Evolutionary conservation across 768 basidiomycete species (phyloP).

Genomic region (Multifurca ochricompacta): DNA sequence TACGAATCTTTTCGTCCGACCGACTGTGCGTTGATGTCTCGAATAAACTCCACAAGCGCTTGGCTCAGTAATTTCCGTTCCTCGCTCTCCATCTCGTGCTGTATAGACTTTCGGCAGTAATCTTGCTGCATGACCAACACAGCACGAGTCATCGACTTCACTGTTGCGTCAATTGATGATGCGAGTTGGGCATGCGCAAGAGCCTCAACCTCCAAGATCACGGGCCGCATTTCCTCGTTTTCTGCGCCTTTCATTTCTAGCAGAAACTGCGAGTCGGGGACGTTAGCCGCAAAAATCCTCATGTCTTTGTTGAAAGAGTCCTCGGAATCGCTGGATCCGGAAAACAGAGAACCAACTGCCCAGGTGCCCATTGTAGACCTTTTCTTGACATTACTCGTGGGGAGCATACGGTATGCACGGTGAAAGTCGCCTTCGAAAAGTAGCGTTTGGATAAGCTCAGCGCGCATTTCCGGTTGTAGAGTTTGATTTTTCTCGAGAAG

Average conservation of each 20-base stretch:
- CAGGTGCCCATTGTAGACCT: not conserved
- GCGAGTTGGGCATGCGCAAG: slow-evolving; percentile 5
- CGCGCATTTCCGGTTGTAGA: not conserved
- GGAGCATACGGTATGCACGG: not conserved
- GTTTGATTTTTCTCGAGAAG: not conserved
- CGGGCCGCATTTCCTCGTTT: not conserved
- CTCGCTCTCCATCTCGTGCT: slow-evolving; percentile 2
- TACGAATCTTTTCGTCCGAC: not conserved
- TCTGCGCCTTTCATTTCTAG: not conserved
- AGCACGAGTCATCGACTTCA: not conserved
- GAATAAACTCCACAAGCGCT: slow-evolving; percentile 1
- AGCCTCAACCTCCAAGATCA: not conserved
- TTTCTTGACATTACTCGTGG: not conserved
- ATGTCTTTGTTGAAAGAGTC: slow-evolving; percentile 5
- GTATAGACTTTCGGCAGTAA: slow-evolving; percentile 4
- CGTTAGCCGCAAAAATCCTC: not conserved
- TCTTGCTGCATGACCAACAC: slow-evolving; percentile 11
- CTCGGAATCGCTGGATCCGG: not conserved
- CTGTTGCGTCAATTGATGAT: not conserved
- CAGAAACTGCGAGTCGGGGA: slow-evolving; percentile 11
- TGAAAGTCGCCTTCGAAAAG: not conserved
- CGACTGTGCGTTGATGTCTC: not conserved
- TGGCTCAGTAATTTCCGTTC: not conserved
- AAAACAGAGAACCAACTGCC: not conserved
- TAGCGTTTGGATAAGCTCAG: not conserved